Conservation (phyloP, 768 basidiomycete genomes). For the Russula brevipes region DNA sequence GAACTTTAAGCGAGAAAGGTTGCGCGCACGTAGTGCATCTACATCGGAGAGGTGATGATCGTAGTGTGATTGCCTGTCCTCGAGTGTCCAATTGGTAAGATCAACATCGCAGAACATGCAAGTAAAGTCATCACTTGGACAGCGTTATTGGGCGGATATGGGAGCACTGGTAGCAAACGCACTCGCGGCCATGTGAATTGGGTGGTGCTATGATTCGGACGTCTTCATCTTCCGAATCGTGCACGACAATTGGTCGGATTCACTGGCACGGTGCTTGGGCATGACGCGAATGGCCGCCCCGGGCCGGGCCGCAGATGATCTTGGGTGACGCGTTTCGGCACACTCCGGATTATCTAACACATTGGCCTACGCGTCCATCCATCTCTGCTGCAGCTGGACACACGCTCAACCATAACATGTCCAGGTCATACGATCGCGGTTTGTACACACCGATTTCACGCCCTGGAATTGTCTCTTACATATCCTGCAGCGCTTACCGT, state of each 20-base stretch:
- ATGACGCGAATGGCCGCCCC: too few species aligned
- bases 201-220: background rate
- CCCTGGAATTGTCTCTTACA: constrained; percentile 3
- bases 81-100: constrained; percentile 36
- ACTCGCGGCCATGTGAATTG: background rate
- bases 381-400: background rate
- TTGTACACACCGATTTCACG: constrained; percentile 22
- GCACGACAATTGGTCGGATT: constrained; percentile 23
- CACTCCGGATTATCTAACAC: constrained; percentile 22
- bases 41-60: constrained; percentile 41
- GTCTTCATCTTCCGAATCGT: constrained; percentile 5
- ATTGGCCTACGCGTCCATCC: constrained; percentile 23
- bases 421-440: constrained; percentile 98
- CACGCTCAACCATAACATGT: constrained; percentile 46
- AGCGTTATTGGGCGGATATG: background rate
- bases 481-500: constrained; percentile 78
- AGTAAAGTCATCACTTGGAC: constrained; percentile 24
- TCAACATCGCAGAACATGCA: constrained; percentile 51
- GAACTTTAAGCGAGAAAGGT: background rate
- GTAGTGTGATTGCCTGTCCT: constrained; percentile 51
- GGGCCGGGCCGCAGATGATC: background rate
- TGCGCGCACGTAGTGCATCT: constrained; percentile 10
- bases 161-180: background rate
- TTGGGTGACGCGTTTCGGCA: constrained; percentile 4
- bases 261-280: too few species aligned